A percentile compares a stretch with the other conserved stretches of the same genome.
Conservation (phyloP, 768 basidiomycete genomes). For the Mrakia blollopis region DNA sequence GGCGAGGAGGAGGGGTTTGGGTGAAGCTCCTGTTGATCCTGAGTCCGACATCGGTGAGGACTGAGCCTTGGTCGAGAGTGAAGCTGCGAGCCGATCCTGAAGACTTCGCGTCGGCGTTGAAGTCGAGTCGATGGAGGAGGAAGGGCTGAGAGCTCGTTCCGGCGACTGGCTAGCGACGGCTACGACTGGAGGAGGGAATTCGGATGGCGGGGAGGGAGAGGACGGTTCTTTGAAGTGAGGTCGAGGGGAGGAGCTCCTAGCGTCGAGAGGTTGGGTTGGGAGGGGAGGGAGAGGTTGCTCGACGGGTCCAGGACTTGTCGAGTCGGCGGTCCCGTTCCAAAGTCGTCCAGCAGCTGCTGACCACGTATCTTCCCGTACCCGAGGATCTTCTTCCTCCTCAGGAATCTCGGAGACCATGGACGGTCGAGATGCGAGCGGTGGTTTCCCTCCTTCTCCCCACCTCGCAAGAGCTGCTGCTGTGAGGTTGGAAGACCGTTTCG, state of each 20-base stretch:
- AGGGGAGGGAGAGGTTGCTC: background rate
- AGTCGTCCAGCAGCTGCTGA: conserved; percentile 9
- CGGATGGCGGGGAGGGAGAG: background rate
- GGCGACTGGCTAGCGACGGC: background rate
- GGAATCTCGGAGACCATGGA: background rate
- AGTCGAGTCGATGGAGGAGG: background rate
- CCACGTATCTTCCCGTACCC: background rate
- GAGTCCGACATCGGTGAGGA: conserved; percentile 4
- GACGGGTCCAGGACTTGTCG: background rate
- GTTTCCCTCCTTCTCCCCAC: conserved; percentile 23
- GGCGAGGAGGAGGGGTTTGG: conserved; percentile 28
- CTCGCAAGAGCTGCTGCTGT: conserved; percentile 8
- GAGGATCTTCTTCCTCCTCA: background rate
- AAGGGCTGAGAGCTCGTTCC: background rate
- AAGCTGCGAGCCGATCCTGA: conserved; percentile 27
- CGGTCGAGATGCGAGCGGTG: background rate
- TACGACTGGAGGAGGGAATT: background rate
- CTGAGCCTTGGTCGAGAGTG: conserved; percentile 18
- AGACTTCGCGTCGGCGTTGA: conserved; percentile 20
- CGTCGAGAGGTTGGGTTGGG: background rate
- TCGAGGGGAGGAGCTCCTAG: background rate
- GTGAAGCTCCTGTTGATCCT: conserved; percentile 10
- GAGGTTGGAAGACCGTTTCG: conserved; percentile 31
- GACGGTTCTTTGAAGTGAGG: conserved; percentile 7
- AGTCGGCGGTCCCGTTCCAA: conserved; percentile 8